Percentiles rank a stretch among this genome's conserved stretches.
phyloP scores from a whole-genome alignment of 2,329 filamentous ascomycete genomes.

The Macroventuria anomochaeta region DNA sequence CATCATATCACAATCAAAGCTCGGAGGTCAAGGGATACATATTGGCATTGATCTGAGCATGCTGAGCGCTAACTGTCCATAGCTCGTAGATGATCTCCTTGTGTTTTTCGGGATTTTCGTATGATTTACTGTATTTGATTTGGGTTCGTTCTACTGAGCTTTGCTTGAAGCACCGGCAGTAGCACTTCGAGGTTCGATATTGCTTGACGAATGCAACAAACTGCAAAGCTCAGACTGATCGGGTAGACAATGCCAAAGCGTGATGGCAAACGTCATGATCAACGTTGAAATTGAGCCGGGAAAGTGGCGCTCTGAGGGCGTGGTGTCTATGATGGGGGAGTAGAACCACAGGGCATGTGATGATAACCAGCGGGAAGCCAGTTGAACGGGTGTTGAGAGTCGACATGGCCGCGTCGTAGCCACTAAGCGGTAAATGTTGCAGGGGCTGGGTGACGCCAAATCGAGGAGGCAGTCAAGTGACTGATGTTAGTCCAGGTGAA shows the following conservation, averaged over 20 bases:
- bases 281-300: constrained; percentile 7
- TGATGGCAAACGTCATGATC: constrained; percentile 8
- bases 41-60: constrained; percentile 9
- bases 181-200: neutral
- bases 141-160: constrained; percentile 3
- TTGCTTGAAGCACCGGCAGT: neutral
- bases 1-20: neutral
- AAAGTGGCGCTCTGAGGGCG: constrained; percentile 9
- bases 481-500: neutral
- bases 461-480: neutral
- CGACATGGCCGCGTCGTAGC: neutral
- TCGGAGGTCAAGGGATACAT: neutral
- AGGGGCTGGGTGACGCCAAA: neutral
- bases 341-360: constrained; percentile 9
- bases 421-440: neutral
- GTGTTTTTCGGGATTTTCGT: neutral
- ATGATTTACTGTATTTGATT: neutral
- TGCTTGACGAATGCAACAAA: neutral
- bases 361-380: constrained; percentile 1
- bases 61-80: neutral
- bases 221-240: constrained; percentile 10
- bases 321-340: constrained; percentile 15
- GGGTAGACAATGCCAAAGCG: neutral
- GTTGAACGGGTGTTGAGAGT: constrained; percentile 1
- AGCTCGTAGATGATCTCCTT: constrained; percentile 2